A percentile compares a stretch with the other conserved stretches of the same genome.
These are phyloP conservation scores for Saccharomycopsis selenospora DNA, from an alignment of 805 yeast genomes.

Conservation along the genomic window DNA sequence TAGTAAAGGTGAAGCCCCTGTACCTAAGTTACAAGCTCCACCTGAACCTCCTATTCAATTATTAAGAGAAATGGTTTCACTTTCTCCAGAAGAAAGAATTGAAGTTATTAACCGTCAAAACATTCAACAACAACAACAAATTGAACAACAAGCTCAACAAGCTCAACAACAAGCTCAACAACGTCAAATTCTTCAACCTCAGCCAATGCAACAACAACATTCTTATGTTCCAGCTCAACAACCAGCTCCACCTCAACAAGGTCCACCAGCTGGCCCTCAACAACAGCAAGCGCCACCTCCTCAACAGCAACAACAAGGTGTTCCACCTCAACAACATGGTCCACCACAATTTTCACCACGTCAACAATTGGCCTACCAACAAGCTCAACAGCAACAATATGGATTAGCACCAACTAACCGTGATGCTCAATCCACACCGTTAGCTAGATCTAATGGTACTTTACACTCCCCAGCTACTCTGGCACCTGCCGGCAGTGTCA, in stretches of 20 bases:
- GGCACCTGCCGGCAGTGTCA: background rate
- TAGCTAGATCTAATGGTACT: background rate
- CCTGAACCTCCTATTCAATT: constrained; percentile 39
- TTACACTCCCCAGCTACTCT: background rate
- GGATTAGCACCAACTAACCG: background rate
- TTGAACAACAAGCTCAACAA: constrained; percentile 20
- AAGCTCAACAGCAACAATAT: constrained; percentile 1
- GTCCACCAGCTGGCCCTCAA: constrained; percentile 21
- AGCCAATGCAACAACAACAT: constrained; percentile 25
- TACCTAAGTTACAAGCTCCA: constrained; percentile 39
- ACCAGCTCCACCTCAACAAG: constrained; percentile 21
- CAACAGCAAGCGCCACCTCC: constrained; percentile 18
- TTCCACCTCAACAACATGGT: background rate
- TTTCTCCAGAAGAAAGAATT: constrained; percentile 32
- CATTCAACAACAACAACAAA: constrained; percentile 20
- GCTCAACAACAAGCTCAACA: constrained; percentile 15
- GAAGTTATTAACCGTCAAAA: constrained; percentile 9
- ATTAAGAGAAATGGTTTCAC: constrained; percentile 29
- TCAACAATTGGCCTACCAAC: constrained; percentile 4
- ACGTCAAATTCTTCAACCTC: constrained; percentile 21
- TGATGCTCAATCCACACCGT: background rate
- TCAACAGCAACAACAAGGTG: background rate
- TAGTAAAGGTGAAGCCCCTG: constrained; percentile 36
- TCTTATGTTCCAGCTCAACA: constrained; percentile 22
- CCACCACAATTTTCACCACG: constrained; percentile 9